Evolutionary conservation across 495 filamentous ascomycete species (phyloP).

Genomic region (Pseudevernia furfuracea): DNA sequence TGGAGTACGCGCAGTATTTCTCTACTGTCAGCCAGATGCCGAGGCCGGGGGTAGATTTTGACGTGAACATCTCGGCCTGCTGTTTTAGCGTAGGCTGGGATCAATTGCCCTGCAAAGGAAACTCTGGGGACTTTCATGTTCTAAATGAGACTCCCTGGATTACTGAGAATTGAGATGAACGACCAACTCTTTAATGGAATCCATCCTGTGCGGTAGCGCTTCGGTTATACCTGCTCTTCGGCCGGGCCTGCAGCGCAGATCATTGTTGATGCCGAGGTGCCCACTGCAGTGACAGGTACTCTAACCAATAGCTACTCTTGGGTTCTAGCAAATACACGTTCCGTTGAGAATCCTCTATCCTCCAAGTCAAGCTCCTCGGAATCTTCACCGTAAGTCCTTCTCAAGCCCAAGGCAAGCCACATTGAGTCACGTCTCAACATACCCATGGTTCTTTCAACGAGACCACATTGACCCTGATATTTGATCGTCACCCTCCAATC

Average conservation of each 20-base stretch:
- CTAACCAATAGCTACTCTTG: too few species aligned
- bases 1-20: constrained; percentile 64
- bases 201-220: not conserved
- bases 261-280: too few species aligned
- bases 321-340: not conserved
- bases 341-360: not conserved
- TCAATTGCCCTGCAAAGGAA: constrained; percentile 3
- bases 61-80: constrained; percentile 46
- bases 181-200: not conserved
- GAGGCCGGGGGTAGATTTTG: constrained; percentile 54
- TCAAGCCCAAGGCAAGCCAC: not conserved
- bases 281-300: too few species aligned
- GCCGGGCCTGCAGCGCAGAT: not conserved
- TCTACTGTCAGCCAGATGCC: constrained; percentile 60
- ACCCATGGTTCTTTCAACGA: not conserved
- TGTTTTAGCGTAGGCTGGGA: constrained; percentile 20
- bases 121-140: constrained; percentile 8
- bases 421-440: not conserved
- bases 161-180: not conserved
- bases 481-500: not conserved
- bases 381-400: not conserved
- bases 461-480: not conserved
- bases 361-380: not conserved
- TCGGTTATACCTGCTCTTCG: not conserved
- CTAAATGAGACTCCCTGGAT: not conserved